Conservation (phyloP, 495 filamentous ascomycete genomes). For the Talaromyces proteolyticus region DNA sequence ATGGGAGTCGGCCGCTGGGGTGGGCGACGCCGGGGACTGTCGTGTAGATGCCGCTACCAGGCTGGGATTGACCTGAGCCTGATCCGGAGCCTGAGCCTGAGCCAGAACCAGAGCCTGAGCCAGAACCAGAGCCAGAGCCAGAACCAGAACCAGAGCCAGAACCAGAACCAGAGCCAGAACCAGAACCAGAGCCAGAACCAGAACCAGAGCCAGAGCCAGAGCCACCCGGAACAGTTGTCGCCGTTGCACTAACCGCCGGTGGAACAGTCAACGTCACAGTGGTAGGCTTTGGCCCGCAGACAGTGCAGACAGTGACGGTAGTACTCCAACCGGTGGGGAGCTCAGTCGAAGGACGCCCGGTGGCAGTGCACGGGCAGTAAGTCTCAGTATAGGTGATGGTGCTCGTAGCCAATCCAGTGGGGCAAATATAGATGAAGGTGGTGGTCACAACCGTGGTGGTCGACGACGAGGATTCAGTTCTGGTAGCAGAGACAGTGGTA, state of each 20-base stretch:
- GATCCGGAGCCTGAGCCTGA: conserved; percentile 2
- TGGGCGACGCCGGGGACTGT: background rate
- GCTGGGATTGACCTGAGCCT: conserved; percentile 1
- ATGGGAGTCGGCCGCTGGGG: background rate
- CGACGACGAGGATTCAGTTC: conserved; percentile 44
- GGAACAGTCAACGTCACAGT: conserved; percentile 31
- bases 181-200: conserved; percentile 15
- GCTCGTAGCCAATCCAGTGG: conserved; percentile 39
- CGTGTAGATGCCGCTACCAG: background rate
- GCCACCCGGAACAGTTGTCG: background rate
- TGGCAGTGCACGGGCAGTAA: conserved; percentile 26
- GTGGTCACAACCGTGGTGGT: conserved; percentile 34
- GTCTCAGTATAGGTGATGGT: conserved; percentile 33
- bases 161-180: conserved; percentile 12
- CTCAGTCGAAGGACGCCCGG: conserved; percentile 19
- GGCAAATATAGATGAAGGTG: conserved; percentile 36
- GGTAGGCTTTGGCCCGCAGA: conserved; percentile 28
- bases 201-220: background rate
- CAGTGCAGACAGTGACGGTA: conserved; percentile 37
- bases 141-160: conserved; percentile 16
- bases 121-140: conserved; percentile 15
- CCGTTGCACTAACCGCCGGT: conserved; percentile 1
- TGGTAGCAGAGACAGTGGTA: conserved; percentile 17
- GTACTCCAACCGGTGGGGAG: conserved; percentile 35
- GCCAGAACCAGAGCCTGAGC: conserved; percentile 12